Evolutionary conservation across 1,284 basidiomycete genomes (phyloP), one percentile per base, ranked within the genome.

Genomic region (Cryptococcus maquisensis): DNA sequence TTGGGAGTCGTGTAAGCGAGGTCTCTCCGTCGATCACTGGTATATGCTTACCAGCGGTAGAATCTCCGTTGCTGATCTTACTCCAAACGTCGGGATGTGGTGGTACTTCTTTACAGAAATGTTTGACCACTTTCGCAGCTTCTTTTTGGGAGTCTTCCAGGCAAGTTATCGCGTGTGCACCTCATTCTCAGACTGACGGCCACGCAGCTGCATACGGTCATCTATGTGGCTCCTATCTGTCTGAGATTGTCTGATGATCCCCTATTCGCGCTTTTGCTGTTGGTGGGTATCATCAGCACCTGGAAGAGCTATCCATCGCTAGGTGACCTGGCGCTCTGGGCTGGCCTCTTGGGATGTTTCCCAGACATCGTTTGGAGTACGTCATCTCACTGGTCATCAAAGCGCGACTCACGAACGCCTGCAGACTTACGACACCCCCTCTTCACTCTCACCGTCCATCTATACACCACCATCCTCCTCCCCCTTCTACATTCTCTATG

Each of bases 91-190:
- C 8, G 95, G 95, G 3, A 78, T 98, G 38, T 93, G 90, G 86
- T 98, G 96, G 96, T 98, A 98, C 77, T 98, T 98, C 78, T 97
- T 98, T 77, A 97, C 93, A 13, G 94, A 98, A 73, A 98, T 98
- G 87, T 99, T 99, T 66, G 93, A 97, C 69, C 90, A 98, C 74
- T 99, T 98, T 79, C 81, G 94, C 32, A 83, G 86, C 3, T 98
- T 98, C 78, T 99, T 97, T 80, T 79, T 96, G 18, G 87, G 94
- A 79, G 89, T 90, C n/a, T 98, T 98, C 75, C 91, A 90, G 41
- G 90, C 90, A 65, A 43, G 85, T 74, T 37, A 8, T 23, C 12
- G 3, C 18, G 47, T 20, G 8, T 15, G 21, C 10, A 21, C 18
- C 18, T 23, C 24, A 28, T 44, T 26, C 5, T 15, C 12, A 5